Percentiles rank a stretch among this genome's conserved stretches.
These are phyloP conservation scores for Phyllosticta capitalensis DNA, from an alignment of 2,329 filamentous ascomycete genomes.

Conservation along the genomic window DNA sequence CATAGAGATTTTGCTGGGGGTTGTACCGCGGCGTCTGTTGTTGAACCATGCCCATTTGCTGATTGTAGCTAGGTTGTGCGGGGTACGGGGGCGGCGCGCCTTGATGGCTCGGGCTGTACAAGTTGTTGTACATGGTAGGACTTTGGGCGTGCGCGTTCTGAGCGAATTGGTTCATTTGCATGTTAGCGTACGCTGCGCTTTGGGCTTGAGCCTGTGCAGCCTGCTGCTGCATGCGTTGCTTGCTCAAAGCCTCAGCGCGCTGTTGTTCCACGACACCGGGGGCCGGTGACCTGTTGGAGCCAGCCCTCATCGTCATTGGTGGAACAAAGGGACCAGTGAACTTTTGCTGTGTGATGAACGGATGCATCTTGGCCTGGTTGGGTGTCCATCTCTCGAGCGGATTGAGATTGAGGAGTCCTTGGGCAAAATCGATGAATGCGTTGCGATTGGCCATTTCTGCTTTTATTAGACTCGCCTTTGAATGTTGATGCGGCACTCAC, in stretches of 20 bases:
- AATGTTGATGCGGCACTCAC: conserved; percentile 42
- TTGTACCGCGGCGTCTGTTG: conserved; percentile 30
- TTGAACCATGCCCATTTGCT: conserved; percentile 48
- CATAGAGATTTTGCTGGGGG: conserved; percentile 63
- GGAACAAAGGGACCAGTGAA: conserved; percentile 94
- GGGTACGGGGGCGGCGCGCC: conserved; percentile 72
- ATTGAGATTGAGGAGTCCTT: conserved; percentile 86
- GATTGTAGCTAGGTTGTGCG: conserved; percentile 49
- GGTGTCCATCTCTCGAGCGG: conserved; percentile 95
- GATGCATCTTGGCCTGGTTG: conserved; percentile 92
- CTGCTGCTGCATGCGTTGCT: conserved; percentile 61
- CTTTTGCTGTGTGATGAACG: conserved; percentile 97
- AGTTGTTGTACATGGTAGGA: conserved; percentile 67
- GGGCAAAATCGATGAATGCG: conserved; percentile 96
- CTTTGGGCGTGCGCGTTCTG: conserved; percentile 36
- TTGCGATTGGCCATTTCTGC: conserved; percentile 96
- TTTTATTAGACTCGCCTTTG: conserved; percentile 15
- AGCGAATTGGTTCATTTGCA: conserved; percentile 49
- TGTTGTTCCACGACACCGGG: conserved; percentile 93
- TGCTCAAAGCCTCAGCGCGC: conserved; percentile 86
- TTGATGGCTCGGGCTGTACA: conserved; percentile 61
- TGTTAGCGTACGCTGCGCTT: conserved; percentile 56
- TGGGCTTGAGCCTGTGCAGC: conserved; percentile 50
- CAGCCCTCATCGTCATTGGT: conserved; percentile 90
- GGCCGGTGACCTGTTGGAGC: conserved; percentile 76